Conservation (phyloP, 331 rosid genomes). For the Pyrus hybrid region DNA sequence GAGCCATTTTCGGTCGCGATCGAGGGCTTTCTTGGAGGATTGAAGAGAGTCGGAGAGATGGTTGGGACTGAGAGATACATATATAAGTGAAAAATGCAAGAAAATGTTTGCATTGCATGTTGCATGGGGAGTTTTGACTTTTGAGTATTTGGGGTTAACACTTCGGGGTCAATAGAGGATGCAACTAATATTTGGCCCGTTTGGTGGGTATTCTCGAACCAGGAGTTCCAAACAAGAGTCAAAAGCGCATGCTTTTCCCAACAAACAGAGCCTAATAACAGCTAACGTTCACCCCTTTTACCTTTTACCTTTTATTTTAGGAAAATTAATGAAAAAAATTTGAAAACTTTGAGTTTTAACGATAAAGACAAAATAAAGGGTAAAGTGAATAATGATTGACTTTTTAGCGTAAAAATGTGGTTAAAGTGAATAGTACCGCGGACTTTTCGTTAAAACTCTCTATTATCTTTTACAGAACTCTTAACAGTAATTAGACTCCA, state of each 20-base stretch:
- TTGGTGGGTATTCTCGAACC: slow-evolving; percentile 54
- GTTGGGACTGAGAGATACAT: no score
- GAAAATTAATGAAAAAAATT: no score
- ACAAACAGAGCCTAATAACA: slow-evolving; percentile 38
- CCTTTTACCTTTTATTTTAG: no score
- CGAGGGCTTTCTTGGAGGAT: slow-evolving; percentile 2
- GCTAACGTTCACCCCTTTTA: slow-evolving; percentile 8
- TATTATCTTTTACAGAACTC: not conserved
- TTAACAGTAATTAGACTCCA: not conserved
- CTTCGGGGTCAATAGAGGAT: slow-evolving; percentile 64
- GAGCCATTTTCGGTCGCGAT: slow-evolving; percentile 4
- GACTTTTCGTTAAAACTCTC: no score
- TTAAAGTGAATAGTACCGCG: no score
- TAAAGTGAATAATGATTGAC: no score
- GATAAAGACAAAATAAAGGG: no score
- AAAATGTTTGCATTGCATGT: not conserved
- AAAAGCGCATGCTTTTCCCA: slow-evolving; percentile 7
- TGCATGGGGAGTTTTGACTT: no score
- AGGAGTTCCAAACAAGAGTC: slow-evolving; percentile 9
- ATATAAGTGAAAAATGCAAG: not conserved
- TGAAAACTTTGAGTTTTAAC: no score
- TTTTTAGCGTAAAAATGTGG: no score
- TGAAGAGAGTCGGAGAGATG: no score
- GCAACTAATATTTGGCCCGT: slow-evolving; percentile 65
- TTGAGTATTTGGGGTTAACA: slow-evolving; percentile 26